Evolutionary conservation across 495 filamentous ascomycete genomes (phyloP), one percentile per base, ranked within the genome.

Genomic region (Xylaria intraflava): DNA sequence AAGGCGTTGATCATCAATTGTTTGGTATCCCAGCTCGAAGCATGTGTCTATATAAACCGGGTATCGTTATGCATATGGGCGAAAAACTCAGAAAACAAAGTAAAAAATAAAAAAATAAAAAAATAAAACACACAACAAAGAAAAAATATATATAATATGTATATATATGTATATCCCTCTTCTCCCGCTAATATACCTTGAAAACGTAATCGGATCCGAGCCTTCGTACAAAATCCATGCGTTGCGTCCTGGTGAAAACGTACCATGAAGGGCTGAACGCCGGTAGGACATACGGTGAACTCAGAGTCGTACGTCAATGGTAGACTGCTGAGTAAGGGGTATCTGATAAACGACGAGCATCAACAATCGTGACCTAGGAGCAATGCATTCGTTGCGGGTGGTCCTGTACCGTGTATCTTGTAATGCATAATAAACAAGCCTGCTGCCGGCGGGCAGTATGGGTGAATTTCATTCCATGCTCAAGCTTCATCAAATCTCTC

Each of bases 401-500:
- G 19, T 51, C 49, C 27, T 51, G 24, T 39, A 35, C 38, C 31
- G 30, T 51, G 30, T 33, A 52, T 52, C 50, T 33, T 27, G 38
- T 33, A 23, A 52, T 52, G 50, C 50, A 52, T 45, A 43, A 44
- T 23, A 43, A 17, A 38, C 35, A 38, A 3, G 10, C 35, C 11
- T 38, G 9, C n/a, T n/a, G n/a, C n/a, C n/a, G n/a, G n/a, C n/a
- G n/a, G n/a, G n/a, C n/a, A n/a, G n/a, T n/a, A n/a, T n/a, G 4
- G 9, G 9, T 17, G 14, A n/a, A 38, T 3, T 38, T 38, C n/a
- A 17, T 38, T 9, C 3, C n/a, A n/a, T n/a, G n/a, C n/a, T n/a
- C n/a, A n/a, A 5, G 35, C 35, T 19, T 2, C 16, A 16, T 49
- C 19, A 55, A 17, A 66, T 66, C 51, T 64, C 62, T 64, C 74